These are phyloP conservation scores for Gracilaria vermiculophylla DNA, from an alignment of 23 red algal genomes.

Conservation along the genomic window DNA sequence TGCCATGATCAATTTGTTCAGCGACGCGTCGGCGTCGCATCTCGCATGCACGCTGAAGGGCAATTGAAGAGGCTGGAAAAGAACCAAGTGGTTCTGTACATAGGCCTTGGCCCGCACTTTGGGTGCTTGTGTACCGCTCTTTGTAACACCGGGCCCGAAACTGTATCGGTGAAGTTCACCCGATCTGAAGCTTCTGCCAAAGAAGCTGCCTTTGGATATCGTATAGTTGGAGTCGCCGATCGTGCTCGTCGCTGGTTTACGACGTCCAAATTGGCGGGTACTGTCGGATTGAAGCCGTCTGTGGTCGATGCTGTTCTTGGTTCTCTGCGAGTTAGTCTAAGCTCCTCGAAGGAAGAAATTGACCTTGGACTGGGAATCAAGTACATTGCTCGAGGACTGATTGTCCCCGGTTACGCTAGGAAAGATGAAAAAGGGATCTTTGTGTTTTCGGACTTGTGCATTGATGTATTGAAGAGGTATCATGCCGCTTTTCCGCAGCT, in stretches of 20 bases:
- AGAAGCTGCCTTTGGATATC: constrained; percentile 73
- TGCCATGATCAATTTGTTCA: constrained; percentile 22
- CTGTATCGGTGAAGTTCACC: constrained; percentile 26
- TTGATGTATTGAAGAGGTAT: constrained; percentile 46
- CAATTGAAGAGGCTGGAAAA: not conserved
- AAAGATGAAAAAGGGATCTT: constrained; percentile 28
- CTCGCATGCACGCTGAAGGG: not conserved
- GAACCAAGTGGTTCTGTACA: constrained; percentile 42
- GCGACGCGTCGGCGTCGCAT: not conserved
- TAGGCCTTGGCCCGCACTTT: constrained; percentile 65
- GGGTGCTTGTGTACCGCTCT: constrained; percentile 8
- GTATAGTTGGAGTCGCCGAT: constrained; percentile 31
- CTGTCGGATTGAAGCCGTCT: not conserved
- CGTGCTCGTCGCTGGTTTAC: constrained; percentile 59
- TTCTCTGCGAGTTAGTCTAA: constrained; percentile 53
- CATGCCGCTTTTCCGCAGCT: constrained; percentile 57
- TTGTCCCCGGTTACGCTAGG: constrained; percentile 75
- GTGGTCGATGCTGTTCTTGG: constrained; percentile 47
- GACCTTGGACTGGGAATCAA: constrained; percentile 82
- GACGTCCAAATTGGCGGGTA: constrained; percentile 46
- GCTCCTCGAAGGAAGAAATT: constrained; percentile 38
- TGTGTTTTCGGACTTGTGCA: constrained; percentile 42
- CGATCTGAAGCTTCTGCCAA: constrained; percentile 31
- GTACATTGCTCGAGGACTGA: constrained; percentile 54
- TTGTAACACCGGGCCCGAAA: not conserved